Evolutionary conservation across 164 flowering plant genomes (phyloP), one percentile per base, ranked within the genome.

Genomic region (Stephania yunnanensis): DNA sequence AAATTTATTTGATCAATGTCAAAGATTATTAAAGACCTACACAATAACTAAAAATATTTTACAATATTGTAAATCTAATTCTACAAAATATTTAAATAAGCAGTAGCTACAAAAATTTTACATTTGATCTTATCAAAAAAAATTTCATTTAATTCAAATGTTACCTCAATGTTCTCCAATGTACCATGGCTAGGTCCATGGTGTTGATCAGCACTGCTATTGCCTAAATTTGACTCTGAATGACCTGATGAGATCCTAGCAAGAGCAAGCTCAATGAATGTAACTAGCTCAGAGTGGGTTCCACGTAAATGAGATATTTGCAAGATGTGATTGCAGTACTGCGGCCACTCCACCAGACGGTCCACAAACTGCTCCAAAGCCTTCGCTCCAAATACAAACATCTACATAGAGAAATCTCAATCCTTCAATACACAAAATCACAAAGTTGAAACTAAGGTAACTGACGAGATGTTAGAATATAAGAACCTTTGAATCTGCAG

Each of bases 291-390:
- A 7, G 93, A 46, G 74, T 94, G 93, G 72, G 97, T 86, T 72
- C 84, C 81, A 64, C 97, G 97, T 46, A 96, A 84, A 84, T 96
- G 99, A 76, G 99, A 94, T 81, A 96, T 96, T 82, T 96, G 99
- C 76, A 96, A 80, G 71, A 96, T 92, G 81, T 96, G 99, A 81
- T 96, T 92, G 86, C 99, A 96, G 78, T 94, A 96, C 66, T 90
- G 99, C 5, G 99, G 98, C 99, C 98, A 94, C 84, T 96, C 99
- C 67, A 89, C 86, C 79, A 96, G 79, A 29, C 99, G 97, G 80
- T 90, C 97, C 74, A 87, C 86, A 84, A 96, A 96, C 84, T 94
- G 97, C 83, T 96, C 98, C 85, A 96, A 79, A 48, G 99, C 99
- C 81, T 79, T 89, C 44, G 88, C 91, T 69, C 99, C 99, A 85